These are phyloP conservation scores for Apophysomyces ossiformis DNA, from an alignment of 371 early-diverging fungal species.

Conservation along the genomic window DNA sequence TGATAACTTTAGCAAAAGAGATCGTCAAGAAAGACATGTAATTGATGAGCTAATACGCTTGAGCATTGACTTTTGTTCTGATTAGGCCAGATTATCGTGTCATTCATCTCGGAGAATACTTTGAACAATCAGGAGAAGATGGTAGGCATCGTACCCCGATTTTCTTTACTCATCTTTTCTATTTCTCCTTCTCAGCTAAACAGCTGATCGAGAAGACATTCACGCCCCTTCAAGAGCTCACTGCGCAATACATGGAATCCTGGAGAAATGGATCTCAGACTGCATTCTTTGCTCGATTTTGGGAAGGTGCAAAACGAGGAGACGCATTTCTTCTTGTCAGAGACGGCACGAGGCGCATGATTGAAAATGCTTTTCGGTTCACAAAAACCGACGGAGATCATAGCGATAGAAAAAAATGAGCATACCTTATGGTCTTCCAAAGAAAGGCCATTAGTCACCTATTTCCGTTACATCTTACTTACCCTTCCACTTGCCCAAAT, in stretches of 20 bases:
- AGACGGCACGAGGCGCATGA: constrained; percentile 28
- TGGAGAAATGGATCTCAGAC: constrained; percentile 2
- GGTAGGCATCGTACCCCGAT: constrained; percentile 17
- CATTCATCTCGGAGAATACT: constrained; percentile 26
- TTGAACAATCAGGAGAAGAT: constrained; percentile 29
- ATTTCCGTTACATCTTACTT: too few relatives aligned
- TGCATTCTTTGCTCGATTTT: constrained; percentile 7
- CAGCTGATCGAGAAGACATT: constrained; percentile 21
- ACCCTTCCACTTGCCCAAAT: too few relatives aligned
- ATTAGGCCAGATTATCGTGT: constrained; percentile 29
- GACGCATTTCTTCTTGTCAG: constrained; percentile 32
- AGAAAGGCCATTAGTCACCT: too few relatives aligned
- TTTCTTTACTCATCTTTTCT: constrained; percentile 2
- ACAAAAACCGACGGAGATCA: constrained; percentile 18
- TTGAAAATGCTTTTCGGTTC: constrained; percentile 13
- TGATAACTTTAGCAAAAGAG: constrained; percentile 17
- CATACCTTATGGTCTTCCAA: neutral
- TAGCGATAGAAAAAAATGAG: constrained; percentile 9
- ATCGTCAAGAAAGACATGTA: constrained; percentile 26
- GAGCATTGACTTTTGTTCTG: neutral
- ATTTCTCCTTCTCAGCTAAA: constrained; percentile 18
- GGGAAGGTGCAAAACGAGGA: constrained; percentile 23
- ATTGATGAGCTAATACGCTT: neutral
- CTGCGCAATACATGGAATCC: constrained; percentile 13
- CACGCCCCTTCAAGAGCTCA: constrained; percentile 25